Evolutionary conservation across 257 asterid genomes (phyloP).

Genomic region (Mentha longifolia): DNA sequence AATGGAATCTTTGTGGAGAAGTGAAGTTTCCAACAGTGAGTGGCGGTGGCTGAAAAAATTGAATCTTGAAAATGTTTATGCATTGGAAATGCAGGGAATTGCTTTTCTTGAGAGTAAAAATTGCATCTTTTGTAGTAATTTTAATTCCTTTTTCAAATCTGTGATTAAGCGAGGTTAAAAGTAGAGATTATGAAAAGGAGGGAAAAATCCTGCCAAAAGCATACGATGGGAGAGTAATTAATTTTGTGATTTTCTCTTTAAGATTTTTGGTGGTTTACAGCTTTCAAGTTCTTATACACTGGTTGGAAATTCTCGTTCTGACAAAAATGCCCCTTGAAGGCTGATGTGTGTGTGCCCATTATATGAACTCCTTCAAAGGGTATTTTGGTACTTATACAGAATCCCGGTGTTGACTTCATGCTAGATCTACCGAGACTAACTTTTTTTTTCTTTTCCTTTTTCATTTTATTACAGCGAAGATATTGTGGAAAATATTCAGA

Average conservation of each 20-base stretch:
- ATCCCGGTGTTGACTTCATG: conserved; percentile 39
- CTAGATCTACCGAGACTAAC: conserved; percentile 34
- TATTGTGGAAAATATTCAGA: background rate
- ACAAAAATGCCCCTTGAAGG: conserved; percentile 27
- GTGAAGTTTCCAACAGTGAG: conserved; percentile 36
- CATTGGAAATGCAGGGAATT: conserved; percentile 44
- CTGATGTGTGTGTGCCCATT: background rate
- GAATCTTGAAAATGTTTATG: conserved; percentile 39
- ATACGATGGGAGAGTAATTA: conserved; percentile 43
- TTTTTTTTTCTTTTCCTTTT: background rate
- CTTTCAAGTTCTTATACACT: conserved; percentile 24
- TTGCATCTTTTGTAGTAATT: background rate
- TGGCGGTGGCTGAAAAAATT: conserved; percentile 52
- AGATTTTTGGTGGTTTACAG: conserved; percentile 43
- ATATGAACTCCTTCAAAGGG: conserved; percentile 17
- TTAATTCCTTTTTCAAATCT: background rate
- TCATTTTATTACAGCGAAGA: conserved; percentile 18
- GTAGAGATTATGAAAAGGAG: conserved; percentile 49
- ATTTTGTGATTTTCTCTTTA: conserved; percentile 29
- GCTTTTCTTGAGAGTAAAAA: conserved; percentile 25
- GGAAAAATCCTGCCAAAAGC: conserved; percentile 67
- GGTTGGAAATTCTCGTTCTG: background rate
- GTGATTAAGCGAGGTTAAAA: conserved; percentile 39
- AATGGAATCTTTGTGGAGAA: conserved; percentile 53
- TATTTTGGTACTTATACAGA: conserved; percentile 17